A percentile compares a stretch with the other conserved stretches of the same genome.
Evolutionary conservation across 257 asterid species (phyloP).

Genomic region (Echites panduratus): DNA sequence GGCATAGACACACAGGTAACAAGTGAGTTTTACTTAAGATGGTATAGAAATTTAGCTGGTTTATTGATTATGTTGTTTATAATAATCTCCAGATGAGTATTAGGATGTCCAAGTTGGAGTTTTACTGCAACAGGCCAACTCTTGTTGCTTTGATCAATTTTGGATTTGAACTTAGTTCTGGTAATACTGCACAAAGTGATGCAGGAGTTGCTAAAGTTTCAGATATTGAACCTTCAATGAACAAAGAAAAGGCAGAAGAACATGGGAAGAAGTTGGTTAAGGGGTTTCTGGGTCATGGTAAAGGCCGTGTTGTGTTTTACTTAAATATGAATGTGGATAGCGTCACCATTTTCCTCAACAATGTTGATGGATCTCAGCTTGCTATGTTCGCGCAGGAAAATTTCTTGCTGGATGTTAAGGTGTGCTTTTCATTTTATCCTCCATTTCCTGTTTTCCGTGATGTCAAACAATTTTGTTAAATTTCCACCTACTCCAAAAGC

Average conservation of each 20-base stretch:
- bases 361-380: slow-evolving; percentile 93
- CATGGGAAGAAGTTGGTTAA: slow-evolving; percentile 54
- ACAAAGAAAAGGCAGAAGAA: slow-evolving; percentile 61
- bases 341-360: slow-evolving; percentile 83
- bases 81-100: slow-evolving; percentile 71
- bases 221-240: slow-evolving; percentile 36
- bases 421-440: slow-evolving; percentile 23
- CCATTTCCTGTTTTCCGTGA: slow-evolving; percentile 5
- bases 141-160: slow-evolving; percentile 89
- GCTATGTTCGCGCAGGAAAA: slow-evolving; percentile 98
- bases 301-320: slow-evolving; percentile 81
- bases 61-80: slow-evolving; percentile 18
- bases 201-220: slow-evolving; percentile 25
- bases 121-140: slow-evolving; percentile 94
- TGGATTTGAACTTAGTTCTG: slow-evolving; percentile 64
- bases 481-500: no score
- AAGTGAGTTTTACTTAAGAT: slow-evolving; percentile 10
- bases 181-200: slow-evolving; percentile 30
- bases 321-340: slow-evolving; percentile 91
- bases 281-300: slow-evolving; percentile 89
- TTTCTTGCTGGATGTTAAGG: slow-evolving; percentile 88
- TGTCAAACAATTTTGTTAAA: not conserved
- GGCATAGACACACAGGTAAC: slow-evolving; percentile 94
- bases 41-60: slow-evolving; percentile 10
- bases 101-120: slow-evolving; percentile 93